These are phyloP conservation scores for Fulvia fulva DNA, from an alignment of 2,329 filamentous ascomycete species.

Conservation along the genomic window DNA sequence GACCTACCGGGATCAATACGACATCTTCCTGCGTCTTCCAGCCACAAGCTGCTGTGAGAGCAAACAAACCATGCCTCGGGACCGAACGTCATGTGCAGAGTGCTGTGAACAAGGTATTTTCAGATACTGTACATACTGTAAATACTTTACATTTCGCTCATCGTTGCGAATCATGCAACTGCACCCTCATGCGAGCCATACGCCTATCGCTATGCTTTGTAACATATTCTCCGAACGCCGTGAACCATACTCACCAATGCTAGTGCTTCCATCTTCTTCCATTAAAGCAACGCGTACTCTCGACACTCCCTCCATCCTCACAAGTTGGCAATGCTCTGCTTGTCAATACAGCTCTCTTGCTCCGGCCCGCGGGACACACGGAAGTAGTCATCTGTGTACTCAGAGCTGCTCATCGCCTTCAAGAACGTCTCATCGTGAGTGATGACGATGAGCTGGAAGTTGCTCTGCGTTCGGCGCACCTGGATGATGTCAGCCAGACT, in stretches of 20 bases:
- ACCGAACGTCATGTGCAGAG: not conserved
- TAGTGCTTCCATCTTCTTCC: no score
- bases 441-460: constrained; percentile 98
- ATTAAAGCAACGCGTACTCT: not conserved
- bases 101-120: not conserved
- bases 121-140: not conserved
- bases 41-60: not conserved
- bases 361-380: constrained; percentile 75
- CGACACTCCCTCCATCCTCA: not conserved
- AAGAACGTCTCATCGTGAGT: constrained; percentile 98
- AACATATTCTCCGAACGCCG: not conserved
- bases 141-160: not conserved
- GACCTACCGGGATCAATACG: not conserved
- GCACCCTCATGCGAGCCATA: not conserved
- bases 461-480: constrained; percentile 75
- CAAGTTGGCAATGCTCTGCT: constrained; percentile 42
- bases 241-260: not conserved
- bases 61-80: not conserved
- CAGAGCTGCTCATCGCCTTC: constrained; percentile 85
- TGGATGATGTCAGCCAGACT: constrained; percentile 85
- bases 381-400: constrained; percentile 91
- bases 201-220: not conserved
- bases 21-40: not conserved
- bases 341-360: constrained; percentile 83
- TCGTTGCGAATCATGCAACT: not conserved